Conservation (phyloP, 306 rosid genomes). For the Astragalus glycyphyllos region DNA sequence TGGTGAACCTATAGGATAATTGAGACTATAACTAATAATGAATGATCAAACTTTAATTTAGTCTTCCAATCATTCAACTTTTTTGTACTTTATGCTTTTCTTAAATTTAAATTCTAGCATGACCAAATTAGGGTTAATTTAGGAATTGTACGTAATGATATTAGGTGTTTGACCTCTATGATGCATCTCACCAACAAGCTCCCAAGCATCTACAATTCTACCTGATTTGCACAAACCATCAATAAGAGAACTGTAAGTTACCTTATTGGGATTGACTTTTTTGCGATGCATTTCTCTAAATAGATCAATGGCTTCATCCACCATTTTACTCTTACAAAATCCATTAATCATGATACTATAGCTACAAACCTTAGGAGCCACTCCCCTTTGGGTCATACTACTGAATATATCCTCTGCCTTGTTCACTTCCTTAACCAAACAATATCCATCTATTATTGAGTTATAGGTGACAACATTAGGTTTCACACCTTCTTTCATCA, state of each 20-base stretch:
- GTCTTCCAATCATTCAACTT: no score
- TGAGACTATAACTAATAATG: no score
- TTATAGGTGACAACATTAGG: conserved; percentile 4
- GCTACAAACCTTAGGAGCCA: conserved; percentile 5
- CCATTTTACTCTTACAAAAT: conserved; percentile 28
- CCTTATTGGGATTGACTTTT: neutral
- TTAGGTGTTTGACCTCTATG: neutral
- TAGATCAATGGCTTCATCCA: conserved; percentile 29
- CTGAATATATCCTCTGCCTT: conserved; percentile 22
- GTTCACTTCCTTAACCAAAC: conserved; percentile 9
- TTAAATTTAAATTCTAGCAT: no score
- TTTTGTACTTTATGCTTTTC: no score
- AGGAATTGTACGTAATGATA: conserved; percentile 19
- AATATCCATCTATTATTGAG: conserved; percentile 17
- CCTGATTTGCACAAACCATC: conserved; percentile 33
- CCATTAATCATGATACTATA: no score
- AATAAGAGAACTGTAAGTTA: conserved; percentile 16
- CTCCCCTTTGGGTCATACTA: neutral
- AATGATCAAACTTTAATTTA: no score
- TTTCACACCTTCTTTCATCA: neutral
- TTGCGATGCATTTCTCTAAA: conserved; percentile 4
- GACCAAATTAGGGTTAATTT: no score
- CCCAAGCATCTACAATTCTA: neutral
- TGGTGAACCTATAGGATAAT: no score
- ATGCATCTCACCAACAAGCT: conserved; percentile 13